phyloP scores from a whole-genome alignment of 306 rosid species.

The Elaeagnus macrophylla region DNA sequence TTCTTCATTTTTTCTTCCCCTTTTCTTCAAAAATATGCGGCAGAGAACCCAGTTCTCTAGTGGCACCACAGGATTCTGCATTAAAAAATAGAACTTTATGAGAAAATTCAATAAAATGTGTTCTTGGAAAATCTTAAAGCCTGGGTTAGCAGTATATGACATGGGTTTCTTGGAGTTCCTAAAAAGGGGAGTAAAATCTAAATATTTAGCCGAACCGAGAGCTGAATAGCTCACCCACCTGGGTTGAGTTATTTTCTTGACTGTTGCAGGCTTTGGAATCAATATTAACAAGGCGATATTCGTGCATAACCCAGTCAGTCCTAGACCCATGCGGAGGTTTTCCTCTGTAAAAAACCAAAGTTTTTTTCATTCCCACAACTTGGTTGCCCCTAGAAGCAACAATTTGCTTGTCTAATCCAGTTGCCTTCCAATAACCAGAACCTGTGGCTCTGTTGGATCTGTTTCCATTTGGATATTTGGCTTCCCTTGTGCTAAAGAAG shows the following conservation, averaged over 20 bases:
- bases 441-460: conserved; percentile 84
- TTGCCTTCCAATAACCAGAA: conserved; percentile 96
- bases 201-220: not conserved
- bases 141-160: too few species aligned
- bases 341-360: conserved; percentile 85
- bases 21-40: conserved; percentile 85
- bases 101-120: not conserved
- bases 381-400: conserved; percentile 32
- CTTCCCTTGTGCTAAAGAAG: conserved; percentile 85
- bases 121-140: too few species aligned
- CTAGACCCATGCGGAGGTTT: conserved; percentile 83
- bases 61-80: conserved; percentile 30
- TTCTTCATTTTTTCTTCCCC: conserved; percentile 38
- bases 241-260: conserved; percentile 19
- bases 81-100: not conserved
- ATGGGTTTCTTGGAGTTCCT: too few species aligned
- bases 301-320: conserved; percentile 99
- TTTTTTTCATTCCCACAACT: conserved; percentile 80
- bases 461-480: conserved; percentile 88
- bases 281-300: conserved; percentile 57
- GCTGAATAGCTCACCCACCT: conserved; percentile 25
- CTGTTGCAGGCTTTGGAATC: conserved; percentile 12
- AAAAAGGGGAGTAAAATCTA: not conserved
- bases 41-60: conserved; percentile 78
- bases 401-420: conserved; percentile 83